Conservation (phyloP, 495 filamentous ascomycete genomes). For the Apiosordaria backusii region DNA sequence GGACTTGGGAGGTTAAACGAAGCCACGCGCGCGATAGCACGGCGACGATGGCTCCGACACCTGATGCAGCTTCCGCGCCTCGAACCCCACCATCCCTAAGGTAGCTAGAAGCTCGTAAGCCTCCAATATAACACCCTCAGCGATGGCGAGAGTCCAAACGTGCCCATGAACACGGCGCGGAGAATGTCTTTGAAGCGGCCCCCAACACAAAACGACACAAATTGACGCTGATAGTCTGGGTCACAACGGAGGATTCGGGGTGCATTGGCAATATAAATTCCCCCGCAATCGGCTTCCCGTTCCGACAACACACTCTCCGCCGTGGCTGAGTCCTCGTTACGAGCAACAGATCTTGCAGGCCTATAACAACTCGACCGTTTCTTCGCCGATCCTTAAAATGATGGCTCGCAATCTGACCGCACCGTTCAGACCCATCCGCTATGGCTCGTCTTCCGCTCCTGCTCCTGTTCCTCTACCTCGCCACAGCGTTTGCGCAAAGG, state of each 20-base stretch:
- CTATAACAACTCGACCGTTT: neutral
- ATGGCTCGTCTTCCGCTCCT: neutral
- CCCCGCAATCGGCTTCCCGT: neutral
- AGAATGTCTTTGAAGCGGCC: too few species aligned
- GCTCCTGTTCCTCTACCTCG: neutral
- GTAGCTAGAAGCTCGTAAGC: too few species aligned
- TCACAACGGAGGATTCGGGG: neutral
- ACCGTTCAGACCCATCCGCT: neutral
- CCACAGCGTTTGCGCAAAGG: conserved; percentile 38
- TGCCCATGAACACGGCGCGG: too few species aligned
- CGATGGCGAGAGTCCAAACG: too few species aligned
- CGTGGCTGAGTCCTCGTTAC: neutral
- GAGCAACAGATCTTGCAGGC: too few species aligned
- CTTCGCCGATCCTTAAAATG: neutral
- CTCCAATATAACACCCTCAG: too few species aligned
- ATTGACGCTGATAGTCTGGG: neutral
- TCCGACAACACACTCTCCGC: neutral
- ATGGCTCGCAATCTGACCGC: neutral
- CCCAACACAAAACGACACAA: neutral
- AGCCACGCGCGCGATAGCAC: too few species aligned
- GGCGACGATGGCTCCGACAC: too few species aligned
- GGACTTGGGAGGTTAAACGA: too few species aligned
- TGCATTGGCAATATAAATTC: neutral
- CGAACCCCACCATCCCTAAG: too few species aligned
- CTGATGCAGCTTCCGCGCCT: too few species aligned